Base-by-base conservation (phyloP, 208 protist species). In the Trypanosoma grayi region DNA sequence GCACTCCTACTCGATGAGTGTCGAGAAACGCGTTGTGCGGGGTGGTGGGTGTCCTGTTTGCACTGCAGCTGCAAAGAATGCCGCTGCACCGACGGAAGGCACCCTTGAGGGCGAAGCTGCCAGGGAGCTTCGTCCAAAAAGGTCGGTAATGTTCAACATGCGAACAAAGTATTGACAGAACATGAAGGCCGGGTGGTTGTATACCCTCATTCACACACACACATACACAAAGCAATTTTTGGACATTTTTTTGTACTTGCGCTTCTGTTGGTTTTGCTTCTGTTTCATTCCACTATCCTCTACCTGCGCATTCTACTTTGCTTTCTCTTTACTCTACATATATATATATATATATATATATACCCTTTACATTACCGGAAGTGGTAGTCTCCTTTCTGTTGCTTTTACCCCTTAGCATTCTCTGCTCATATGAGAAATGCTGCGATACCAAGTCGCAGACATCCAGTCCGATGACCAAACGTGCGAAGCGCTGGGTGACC, bases 11-110 rank as follows among this genome's bases (percentile, higher is more conserved):
- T 40, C 67, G 41, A 92, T 94, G 85, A 92, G 85, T 56, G 84
- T 92, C 6, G 90, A 96, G 57, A 92, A 93, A 66, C 87, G 90
- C n/a, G 85, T 94, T 20, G 77, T 96, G 56, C 85, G 87, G 39
- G 90, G 87, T 13, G 70, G 73, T 3, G 81, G 83, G 4, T 96
- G 90, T 48, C 81, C 85, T 6, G 27, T 45, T 16, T 95, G 90
- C 58, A 66, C 61, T 20, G 52, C 51, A 2, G 65, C 31, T 22
- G 8, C 22, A 4, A 36, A 41, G 1, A 24, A 33, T 33, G 22
- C 6, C 9, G 7, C 7, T 8, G n/a, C 6, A 14, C 6, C 0
- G 16, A 11, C 39, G 14, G 37, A 36, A 7, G 63, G 33, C 6
- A 62, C 61, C 14, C 70, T 92, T 22, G 77, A 77, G 4, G 89